A percentile compares a stretch with the other conserved stretches of the same genome.
phyloP scores from a whole-genome alignment of 2,329 filamentous ascomycete genomes.

The Aspergillus phoenicis region DNA sequence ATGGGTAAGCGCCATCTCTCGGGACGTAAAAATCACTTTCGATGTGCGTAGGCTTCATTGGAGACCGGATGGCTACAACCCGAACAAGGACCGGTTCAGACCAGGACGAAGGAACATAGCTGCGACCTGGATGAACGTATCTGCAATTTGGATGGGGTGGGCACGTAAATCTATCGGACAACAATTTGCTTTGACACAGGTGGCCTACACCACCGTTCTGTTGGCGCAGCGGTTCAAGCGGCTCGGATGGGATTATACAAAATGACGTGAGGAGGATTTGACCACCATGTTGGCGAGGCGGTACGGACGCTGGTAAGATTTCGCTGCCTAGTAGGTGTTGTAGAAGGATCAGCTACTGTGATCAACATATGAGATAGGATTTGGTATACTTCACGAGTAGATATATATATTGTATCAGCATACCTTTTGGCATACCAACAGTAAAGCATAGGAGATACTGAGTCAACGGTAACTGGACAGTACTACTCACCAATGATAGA shows the following conservation, averaged over 20 bases:
- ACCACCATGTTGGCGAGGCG: background rate
- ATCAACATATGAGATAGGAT: background rate
- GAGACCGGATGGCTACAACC: slow-evolving; percentile 35
- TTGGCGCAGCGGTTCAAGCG: slow-evolving; percentile 15
- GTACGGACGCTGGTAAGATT: background rate
- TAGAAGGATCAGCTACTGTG: background rate
- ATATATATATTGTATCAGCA: no score
- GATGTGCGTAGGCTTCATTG: slow-evolving; percentile 45
- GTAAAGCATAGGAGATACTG: no score
- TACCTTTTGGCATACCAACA: no score
- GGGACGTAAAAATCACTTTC: slow-evolving; percentile 29
- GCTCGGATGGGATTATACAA: background rate
- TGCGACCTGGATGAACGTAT: slow-evolving; percentile 31
- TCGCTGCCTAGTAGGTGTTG: background rate
- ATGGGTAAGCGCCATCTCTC: slow-evolving; percentile 30
- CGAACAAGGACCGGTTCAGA: slow-evolving; percentile 25
- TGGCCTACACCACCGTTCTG: slow-evolving; percentile 25
- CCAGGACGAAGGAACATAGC: slow-evolving; percentile 32
- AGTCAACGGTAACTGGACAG: no score
- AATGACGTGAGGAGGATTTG: background rate
- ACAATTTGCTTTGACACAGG: slow-evolving; percentile 8
- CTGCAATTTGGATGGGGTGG: slow-evolving; percentile 21
- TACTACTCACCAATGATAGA: no score
- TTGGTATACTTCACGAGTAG: background rate
- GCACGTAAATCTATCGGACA: slow-evolving; percentile 31